Conservation (phyloP, 2,329 filamentous ascomycete species). For the Botryotinia narcissicola region DNA sequence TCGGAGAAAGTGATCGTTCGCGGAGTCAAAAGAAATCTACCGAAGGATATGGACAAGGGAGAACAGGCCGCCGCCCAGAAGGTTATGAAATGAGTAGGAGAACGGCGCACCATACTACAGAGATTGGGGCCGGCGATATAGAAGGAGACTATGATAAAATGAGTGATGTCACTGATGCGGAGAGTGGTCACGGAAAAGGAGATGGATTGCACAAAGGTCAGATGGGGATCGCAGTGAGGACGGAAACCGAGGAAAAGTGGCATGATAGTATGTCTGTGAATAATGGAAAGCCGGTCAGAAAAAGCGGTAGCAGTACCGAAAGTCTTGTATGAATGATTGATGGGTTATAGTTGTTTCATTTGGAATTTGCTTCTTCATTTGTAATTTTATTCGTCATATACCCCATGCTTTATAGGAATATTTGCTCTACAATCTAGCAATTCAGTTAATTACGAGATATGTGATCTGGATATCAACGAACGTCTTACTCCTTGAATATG, state of each 20-base stretch:
- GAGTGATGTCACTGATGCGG: not conserved
- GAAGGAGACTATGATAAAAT: not conserved
- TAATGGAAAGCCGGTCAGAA: not conserved
- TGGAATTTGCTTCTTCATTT: not conserved
- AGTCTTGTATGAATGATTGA: not conserved
- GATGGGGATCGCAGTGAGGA: not conserved
- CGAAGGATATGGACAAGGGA: not conserved
- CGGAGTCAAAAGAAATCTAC: not conserved
- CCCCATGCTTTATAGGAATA: not conserved
- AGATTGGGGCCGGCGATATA: not conserved
- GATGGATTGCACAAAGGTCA: not conserved
- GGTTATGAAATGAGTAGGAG: constrained; percentile 3
- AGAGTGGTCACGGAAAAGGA: not conserved
- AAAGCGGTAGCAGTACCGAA: constrained; percentile 1
- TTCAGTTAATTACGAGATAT: not conserved
- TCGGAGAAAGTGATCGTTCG: constrained; percentile 1
- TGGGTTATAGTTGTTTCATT: not conserved
- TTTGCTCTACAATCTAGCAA: not conserved
- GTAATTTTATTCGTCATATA: not conserved
- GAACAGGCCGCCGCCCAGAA: not conserved
- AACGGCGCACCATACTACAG: not conserved
- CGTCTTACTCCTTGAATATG: not conserved
- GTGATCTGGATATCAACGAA: not conserved
- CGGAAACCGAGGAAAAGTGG: constrained; percentile 3
- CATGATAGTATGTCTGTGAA: not conserved